Base-by-base conservation (phyloP, 495 filamentous ascomycete genomes). In the Thermothielavioides terrestris region DNA sequence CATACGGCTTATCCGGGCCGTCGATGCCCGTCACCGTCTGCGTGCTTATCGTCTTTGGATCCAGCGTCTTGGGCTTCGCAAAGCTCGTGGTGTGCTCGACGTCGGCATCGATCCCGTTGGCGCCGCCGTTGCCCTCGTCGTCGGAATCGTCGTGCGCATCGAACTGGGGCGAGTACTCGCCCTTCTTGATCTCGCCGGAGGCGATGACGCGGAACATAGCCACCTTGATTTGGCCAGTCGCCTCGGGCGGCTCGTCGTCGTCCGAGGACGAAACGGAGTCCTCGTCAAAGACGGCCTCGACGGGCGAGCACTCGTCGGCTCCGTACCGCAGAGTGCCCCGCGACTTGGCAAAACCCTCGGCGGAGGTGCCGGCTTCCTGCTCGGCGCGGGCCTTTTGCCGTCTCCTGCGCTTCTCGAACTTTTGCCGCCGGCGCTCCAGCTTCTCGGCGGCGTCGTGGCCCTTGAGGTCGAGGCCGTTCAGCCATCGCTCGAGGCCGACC, bases 1-100 rank as follows among this genome's bases (percentile, higher is more conserved):
- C 92, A 70, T 95, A 99, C 14, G 94, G 94, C 65, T 88, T 88
- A 46, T 96, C 89, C 21, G 89, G 86, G 1, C 86, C 83, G 67
- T 99, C 92, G 55, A 99, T 94, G n/a, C 92, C 92, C 20, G 90
- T 97, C 15, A 99, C 92, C 0, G 91, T 96, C 68, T 99, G 92
- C 0, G 94, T 97, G 59, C 89, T 95, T 61, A 99, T 97, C 8
- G 85, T 85, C 68, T 95, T 95, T 1, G 90, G 92, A 70, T 99
- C 94, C 23, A 99, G 76, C 15, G 89, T 83, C 72, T 97, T 99
- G 4, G 92, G 94, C 64, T 97, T 91, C 11, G 94, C 94, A 67
- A 99, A 99, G 61, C 92, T 97, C 21, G 92, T 97, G 37, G 92
- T 97, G 67, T 99, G 92, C 66, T 96, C 94, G 35, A 96, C 78